Base-by-base conservation (phyloP, 2,329 filamentous ascomycete genomes). In the Pyricularia grisea region DNA sequence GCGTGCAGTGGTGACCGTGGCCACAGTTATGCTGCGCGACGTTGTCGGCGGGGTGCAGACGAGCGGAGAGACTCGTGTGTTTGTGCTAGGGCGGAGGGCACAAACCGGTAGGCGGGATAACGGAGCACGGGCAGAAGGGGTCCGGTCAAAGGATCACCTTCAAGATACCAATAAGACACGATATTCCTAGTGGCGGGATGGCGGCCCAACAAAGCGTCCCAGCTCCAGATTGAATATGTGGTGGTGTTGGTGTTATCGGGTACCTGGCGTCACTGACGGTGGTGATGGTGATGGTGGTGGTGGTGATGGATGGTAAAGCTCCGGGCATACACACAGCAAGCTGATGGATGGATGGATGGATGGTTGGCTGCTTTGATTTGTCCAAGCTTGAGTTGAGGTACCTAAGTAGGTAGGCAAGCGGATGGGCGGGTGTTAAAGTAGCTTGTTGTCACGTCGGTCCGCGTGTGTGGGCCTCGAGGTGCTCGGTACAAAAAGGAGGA, bases 21-120 rank as follows among this genome's bases (percentile, higher is more conserved):
- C 58, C 64, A 31, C 55, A 33, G 31, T 31, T 68, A 60, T 27
- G 67, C 77, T 79, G 77, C 80, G 78, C 78, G 78, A 77, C 78
- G 78, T 77, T 76, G 79, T 76, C 78, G 81, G 81, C 77, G 77
- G 78, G 78, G 78, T 83, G 82, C 82, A 85, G 81, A 71, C 30
- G 58, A 68, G 31, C 67, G 30, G 67, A 68, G 67, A 68, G 30
- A 68, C 67, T 68, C 67, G 31, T 63, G 42, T 58, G 55, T 33
- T 27, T 68, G 55, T 64, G 58, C 67, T 28, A 23, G 58, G 55
- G 27, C 55, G 42, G 55, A 55, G 23, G 58, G 30, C 66, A 33
- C 42, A 60, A 68, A 68, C 58, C 67, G 58, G 65, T 36, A 31
- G 65, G 65, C 28, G 65, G 65, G 65, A 27, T 31, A 31, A 28